Percentiles rank a stretch among this genome's conserved stretches.
These are phyloP conservation scores for Xylariaceae sp. DNA, from an alignment of 2,329 filamentous ascomycete genomes.

Conservation along the genomic window DNA sequence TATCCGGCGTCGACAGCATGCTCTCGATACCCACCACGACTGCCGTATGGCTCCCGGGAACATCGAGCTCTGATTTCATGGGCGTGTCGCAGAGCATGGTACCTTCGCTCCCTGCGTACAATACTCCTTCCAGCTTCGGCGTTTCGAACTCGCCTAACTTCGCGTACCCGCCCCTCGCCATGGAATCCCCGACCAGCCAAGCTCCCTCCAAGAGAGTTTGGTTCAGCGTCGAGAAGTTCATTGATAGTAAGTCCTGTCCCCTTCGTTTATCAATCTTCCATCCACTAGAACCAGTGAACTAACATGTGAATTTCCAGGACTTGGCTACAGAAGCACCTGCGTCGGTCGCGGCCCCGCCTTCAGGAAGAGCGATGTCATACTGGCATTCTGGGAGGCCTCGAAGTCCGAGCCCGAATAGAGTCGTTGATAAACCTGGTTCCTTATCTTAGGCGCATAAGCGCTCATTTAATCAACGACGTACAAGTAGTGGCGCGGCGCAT, in stretches of 20 bases:
- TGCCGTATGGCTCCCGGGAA: conserved; percentile 6
- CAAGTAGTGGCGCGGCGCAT: too few relatives aligned
- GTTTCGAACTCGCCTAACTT: conserved; percentile 6
- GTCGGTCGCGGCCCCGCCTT: conserved; percentile 30
- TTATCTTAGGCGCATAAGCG: too few relatives aligned
- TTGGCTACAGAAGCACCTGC: conserved; percentile 26
- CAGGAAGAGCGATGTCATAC: conserved; percentile 28
- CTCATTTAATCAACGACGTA: too few relatives aligned
- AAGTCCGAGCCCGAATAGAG: conserved; percentile 13
- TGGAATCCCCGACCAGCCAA: conserved; percentile 6
- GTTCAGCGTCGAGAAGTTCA: conserved; percentile 18
- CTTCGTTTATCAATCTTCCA: not conserved
- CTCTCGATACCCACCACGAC: conserved; percentile 10
- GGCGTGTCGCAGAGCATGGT: conserved; percentile 5
- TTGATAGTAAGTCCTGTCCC: conserved; percentile 14
- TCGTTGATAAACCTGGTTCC: not conserved
- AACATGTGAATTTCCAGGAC: conserved; percentile 13
- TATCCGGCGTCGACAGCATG: conserved; percentile 14
- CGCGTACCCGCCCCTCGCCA: conserved; percentile 4
- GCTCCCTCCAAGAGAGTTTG: conserved; percentile 14
- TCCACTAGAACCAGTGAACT: not conserved
- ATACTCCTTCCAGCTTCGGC: not conserved
- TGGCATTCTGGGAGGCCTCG: conserved; percentile 30
- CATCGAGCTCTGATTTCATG: conserved; percentile 6
- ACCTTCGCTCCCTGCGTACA: conserved; percentile 10